phyloP scores from a whole-genome alignment of 1,284 basidiomycete genomes.

The Ganoderma resinaceum region DNA sequence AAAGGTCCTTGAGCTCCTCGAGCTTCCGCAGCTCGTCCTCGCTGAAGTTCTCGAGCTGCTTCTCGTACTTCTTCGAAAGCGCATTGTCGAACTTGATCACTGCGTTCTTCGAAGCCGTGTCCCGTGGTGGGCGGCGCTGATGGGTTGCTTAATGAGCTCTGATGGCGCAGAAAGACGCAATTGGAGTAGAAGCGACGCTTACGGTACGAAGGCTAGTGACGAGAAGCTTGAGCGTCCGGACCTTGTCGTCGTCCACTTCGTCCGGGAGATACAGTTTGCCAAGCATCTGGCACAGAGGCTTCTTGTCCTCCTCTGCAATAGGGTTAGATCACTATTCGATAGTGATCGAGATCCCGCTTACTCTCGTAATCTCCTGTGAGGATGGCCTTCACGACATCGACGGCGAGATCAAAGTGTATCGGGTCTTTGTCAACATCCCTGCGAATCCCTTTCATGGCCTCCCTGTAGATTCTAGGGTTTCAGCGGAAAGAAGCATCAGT shows the following conservation, averaged over 20 bases:
- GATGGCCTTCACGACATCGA: constrained; percentile 73
- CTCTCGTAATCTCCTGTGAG: constrained; percentile 57
- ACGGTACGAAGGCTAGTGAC: constrained; percentile 68
- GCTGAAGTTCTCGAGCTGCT: constrained; percentile 67
- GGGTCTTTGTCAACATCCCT: constrained; percentile 52
- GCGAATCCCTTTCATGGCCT: constrained; percentile 44
- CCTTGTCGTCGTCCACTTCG: constrained; percentile 64
- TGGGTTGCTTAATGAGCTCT: constrained; percentile 4
- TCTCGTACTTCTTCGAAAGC: constrained; percentile 64
- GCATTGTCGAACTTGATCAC: constrained; percentile 70
- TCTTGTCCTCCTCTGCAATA: constrained; percentile 78
- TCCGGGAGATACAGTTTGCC: constrained; percentile 81
- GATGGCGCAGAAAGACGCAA: neutral
- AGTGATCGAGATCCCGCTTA: constrained; percentile 33
- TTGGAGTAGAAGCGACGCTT: constrained; percentile 31
- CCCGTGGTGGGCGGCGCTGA: constrained; percentile 78
- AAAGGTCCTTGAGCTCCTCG: constrained; percentile 66
- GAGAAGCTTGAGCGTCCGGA: constrained; percentile 70
- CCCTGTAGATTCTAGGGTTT: constrained; percentile 29
- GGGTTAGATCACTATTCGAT: neutral
- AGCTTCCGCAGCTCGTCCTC: constrained; percentile 73
- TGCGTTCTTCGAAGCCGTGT: constrained; percentile 74
- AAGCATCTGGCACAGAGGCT: constrained; percentile 82
- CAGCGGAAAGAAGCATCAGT: neutral
- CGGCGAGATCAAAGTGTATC: constrained; percentile 83